Conservation (phyloP, 768 basidiomycete species). For the Collybiopsis luxurians region DNA sequence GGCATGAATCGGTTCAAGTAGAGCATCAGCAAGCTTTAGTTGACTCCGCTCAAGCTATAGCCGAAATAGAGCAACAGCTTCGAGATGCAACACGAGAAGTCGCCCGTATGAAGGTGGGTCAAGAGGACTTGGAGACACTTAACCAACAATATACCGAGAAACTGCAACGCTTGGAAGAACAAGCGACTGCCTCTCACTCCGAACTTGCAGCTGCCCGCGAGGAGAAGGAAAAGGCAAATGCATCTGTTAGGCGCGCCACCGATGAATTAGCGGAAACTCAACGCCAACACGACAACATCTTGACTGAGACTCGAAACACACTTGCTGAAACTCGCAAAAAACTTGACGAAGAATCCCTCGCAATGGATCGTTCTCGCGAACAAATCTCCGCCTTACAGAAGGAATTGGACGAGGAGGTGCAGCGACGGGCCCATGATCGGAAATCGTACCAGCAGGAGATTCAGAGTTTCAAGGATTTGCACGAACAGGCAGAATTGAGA, state of each 20-base stretch:
- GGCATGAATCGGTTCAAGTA: constrained; percentile 29
- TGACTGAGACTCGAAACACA: constrained; percentile 14
- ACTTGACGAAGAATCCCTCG: constrained; percentile 11
- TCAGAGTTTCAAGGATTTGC: constrained; percentile 22
- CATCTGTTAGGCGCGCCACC: constrained; percentile 19
- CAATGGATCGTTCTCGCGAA: constrained; percentile 25
- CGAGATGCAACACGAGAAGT: constrained; percentile 17
- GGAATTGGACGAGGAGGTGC: constrained; percentile 36
- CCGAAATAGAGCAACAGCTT: constrained; percentile 25
- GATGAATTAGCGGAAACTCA: constrained; percentile 11
- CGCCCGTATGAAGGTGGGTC: constrained; percentile 12
- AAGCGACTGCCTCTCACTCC: constrained; percentile 21
- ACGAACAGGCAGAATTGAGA: constrained; percentile 28
- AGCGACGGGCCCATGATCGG: constrained; percentile 29
- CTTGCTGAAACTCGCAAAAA: constrained; percentile 13
- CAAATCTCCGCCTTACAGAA: constrained; percentile 23
- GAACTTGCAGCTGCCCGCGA: constrained; percentile 18
- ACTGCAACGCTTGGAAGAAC: constrained; percentile 17
- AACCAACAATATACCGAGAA: constrained; percentile 15
- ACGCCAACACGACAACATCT: constrained; percentile 19
- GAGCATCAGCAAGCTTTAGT: constrained; percentile 30
- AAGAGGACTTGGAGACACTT: constrained; percentile 13
- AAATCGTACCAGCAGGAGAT: constrained; percentile 30
- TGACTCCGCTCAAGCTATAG: constrained; percentile 26
- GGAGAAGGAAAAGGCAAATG: constrained; percentile 18